Evolutionary conservation across 2,329 filamentous ascomycete genomes (phyloP), one percentile per base, ranked within the genome.

Genomic region (Colletotrichum sp.): DNA sequence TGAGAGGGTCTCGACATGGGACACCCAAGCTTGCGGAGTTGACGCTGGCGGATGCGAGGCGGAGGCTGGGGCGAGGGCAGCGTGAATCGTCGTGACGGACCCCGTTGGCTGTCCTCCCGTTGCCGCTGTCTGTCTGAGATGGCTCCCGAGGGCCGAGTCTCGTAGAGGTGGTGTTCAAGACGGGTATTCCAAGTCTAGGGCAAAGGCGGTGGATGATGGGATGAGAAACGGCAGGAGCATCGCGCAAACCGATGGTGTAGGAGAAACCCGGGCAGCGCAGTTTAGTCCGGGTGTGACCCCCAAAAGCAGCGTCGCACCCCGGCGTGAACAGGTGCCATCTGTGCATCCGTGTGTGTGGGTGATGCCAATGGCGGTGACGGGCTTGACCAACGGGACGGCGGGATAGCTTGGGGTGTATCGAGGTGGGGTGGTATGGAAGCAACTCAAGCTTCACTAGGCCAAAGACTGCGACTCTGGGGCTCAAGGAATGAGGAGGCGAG

Each of bases 311-410:
- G 72, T 74, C 48, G 28, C 61, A 66, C 72, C 60, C 59, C 36
- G 48, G 60, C 48, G 67, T 43, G 68, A 70, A 48, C 57, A 70
- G 68, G 68, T 70, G 68, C 68, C 68, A 63, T 63, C 57, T 70
- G 57, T 60, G 68, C 68, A 70, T 70, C 34, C 16, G 68, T 63
- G 68, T 52, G 68, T 70, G 55, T 61, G 68, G 32, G 57, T 18
- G 68, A 70, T 48, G 55, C 36, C 68, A 71, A 71, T 71, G 68
- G 68, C 68, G 68, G 68, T 71, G 68, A 71, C 68, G 60, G 68
- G 30, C 24, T 39, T 36, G 60, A 71, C 68, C 68, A 71, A 71
- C 57, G 34, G 32, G 68, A 61, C 12, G 55, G 34, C 32, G 39
- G 68, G 64, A 36, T 57, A 32, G 60, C 18, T 71, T 39, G 26